Evolutionary conservation across 805 yeast genomes (phyloP).

Genomic region (Barnettozyma populi): DNA sequence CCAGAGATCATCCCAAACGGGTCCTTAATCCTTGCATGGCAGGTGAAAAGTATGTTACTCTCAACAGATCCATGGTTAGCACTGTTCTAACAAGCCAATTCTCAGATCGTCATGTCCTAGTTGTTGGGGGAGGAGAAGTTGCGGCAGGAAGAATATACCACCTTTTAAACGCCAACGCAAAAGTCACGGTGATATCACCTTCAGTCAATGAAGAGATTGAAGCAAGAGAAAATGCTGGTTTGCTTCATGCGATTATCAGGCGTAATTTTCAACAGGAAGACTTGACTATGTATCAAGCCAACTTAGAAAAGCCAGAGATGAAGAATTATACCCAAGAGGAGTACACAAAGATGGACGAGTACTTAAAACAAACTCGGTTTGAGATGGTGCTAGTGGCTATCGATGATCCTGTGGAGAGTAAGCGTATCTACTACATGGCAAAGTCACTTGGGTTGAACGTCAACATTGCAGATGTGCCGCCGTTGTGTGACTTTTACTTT

Average conservation of each 20-base stretch:
- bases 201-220: conserved; percentile 31
- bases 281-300: conserved; percentile 42
- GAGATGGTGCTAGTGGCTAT: conserved; percentile 70
- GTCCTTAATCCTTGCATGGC: conserved; percentile 70
- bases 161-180: conserved; percentile 63
- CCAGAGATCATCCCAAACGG: conserved; percentile 35
- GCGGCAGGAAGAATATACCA: conserved; percentile 67
- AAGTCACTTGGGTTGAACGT: conserved; percentile 48
- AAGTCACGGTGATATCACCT: conserved; percentile 58
- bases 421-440: conserved; percentile 48
- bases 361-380: conserved; percentile 34
- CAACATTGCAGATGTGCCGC: conserved; percentile 81
- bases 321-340: conserved; percentile 17
- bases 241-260: conserved; percentile 35
- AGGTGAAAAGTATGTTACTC: conserved; percentile 44
- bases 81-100: conserved; percentile 4
- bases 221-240: conserved; percentile 33
- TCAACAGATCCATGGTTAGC: conserved; percentile 11
- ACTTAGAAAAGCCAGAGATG: conserved; percentile 7
- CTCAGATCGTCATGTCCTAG: conserved; percentile 52
- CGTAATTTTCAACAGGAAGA: conserved; percentile 44
- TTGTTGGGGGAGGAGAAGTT: conserved; percentile 76
- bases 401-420: conserved; percentile 59
- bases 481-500: conserved; percentile 80
- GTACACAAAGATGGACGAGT: conserved; percentile 25